These are phyloP conservation scores for Leishmania martiniquensis DNA, from an alignment of 208 protist genomes.

Conservation along the genomic window DNA sequence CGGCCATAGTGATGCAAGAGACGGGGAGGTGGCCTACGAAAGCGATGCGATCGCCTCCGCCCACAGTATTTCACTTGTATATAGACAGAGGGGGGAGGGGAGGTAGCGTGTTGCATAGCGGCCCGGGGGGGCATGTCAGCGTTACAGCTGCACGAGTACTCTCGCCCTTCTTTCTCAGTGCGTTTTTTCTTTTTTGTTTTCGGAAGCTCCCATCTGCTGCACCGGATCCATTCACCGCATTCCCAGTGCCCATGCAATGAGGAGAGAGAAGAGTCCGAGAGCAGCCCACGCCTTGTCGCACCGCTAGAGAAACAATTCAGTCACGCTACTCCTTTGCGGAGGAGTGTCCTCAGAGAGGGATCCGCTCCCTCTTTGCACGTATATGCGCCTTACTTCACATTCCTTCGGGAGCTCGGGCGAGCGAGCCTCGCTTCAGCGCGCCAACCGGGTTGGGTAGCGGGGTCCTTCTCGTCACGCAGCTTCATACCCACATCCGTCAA, in stretches of 20 bases:
- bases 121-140: neutral
- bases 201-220: neutral
- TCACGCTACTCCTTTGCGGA: neutral
- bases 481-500: neutral
- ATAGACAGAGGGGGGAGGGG: neutral
- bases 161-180: neutral
- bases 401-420: neutral
- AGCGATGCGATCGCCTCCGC: neutral
- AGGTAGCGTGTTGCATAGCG: neutral
- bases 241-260: neutral
- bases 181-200: neutral
- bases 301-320: neutral
- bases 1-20: neutral
- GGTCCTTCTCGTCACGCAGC: neutral
- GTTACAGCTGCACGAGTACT: neutral
- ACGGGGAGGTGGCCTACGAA: neutral
- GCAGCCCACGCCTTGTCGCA: neutral
- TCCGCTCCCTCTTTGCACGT: neutral
- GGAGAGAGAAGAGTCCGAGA: too few species aligned
- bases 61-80: neutral
- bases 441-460: neutral
- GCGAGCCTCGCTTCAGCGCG: neutral
- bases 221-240: neutral
- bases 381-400: conserved; percentile 8
- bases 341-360: neutral